Evolutionary conservation across 495 filamentous ascomycete genomes (phyloP).

Genomic region (Xanthoparmelia taractica): DNA sequence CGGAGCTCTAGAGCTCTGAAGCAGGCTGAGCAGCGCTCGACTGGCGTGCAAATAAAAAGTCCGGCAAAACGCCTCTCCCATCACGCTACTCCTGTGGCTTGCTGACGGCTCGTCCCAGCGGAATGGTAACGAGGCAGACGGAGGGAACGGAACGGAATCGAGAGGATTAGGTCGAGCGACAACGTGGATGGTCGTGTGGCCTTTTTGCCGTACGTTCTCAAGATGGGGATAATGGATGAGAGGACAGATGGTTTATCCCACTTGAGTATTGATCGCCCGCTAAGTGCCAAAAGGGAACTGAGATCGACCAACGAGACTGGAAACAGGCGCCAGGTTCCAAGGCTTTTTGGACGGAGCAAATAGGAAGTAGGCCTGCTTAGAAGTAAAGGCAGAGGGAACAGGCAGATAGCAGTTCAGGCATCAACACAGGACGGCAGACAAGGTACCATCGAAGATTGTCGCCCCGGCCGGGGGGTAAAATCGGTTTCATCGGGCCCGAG

Average conservation of each 20-base stretch:
- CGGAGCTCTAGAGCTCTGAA: background rate
- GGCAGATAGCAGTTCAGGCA: conserved; percentile 1
- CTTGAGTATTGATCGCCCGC: conserved; percentile 13
- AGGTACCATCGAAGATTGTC: conserved; percentile 12
- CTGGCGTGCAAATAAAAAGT: background rate
- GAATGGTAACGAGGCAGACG: background rate
- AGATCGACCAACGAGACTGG: conserved; percentile 11
- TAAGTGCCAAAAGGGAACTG: background rate
- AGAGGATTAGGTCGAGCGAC: no score
- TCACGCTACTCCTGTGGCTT: background rate
- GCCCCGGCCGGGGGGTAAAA: background rate
- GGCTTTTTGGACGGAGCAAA: background rate
- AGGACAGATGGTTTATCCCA: conserved; percentile 7
- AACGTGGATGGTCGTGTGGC: no score
- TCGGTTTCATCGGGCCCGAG: background rate
- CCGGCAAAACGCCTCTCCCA: background rate
- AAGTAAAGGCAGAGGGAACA: background rate
- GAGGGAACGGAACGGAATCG: no score
- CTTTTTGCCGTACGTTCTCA: no score
- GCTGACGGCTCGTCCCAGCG: background rate
- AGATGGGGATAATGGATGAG: background rate
- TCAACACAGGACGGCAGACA: conserved; percentile 6
- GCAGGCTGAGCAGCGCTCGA: no score
- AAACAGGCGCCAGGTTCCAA: background rate
- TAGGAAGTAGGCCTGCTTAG: background rate